phyloP scores from a whole-genome alignment of 2,329 filamentous ascomycete species.

The Cladosporium halotolerans region DNA sequence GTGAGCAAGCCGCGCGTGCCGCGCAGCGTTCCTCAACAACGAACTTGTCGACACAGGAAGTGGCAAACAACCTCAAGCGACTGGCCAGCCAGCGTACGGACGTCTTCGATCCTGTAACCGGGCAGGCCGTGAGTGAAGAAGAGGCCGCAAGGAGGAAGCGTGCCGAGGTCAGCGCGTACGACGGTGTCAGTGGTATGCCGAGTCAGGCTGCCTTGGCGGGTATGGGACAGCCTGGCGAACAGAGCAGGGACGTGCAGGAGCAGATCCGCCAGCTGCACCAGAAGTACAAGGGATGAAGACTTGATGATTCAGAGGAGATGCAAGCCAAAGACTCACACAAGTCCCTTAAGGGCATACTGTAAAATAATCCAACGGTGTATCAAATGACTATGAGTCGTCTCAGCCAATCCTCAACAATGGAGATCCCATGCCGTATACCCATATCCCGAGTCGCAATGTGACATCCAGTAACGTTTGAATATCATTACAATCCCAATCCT shows the following conservation, averaged over 20 bases:
- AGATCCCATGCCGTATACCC: no score
- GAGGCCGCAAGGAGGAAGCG: slow-evolving; percentile 54
- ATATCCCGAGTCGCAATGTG: no score
- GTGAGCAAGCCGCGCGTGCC: slow-evolving; percentile 86
- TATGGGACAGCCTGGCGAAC: slow-evolving; percentile 39
- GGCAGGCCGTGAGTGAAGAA: slow-evolving; percentile 60
- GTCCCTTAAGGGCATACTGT: no score
- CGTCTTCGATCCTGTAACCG: slow-evolving; percentile 71
- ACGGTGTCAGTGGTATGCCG: slow-evolving; percentile 40
- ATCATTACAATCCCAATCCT: neutral
- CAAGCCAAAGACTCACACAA: no score
- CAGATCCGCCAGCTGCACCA: slow-evolving; percentile 30
- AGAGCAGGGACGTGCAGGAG: slow-evolving; percentile 49
- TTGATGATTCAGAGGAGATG: no score
- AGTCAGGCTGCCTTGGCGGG: slow-evolving; percentile 47
- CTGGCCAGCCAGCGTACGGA: slow-evolving; percentile 82
- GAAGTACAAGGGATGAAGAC: slow-evolving; percentile 14
- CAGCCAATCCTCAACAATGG: no score
- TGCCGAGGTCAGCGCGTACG: slow-evolving; percentile 57
- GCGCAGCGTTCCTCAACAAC: slow-evolving; percentile 79
- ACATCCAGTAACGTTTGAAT: neutral
- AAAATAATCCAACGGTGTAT: no score
- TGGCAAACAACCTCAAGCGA: slow-evolving; percentile 92
- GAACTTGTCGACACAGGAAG: slow-evolving; percentile 78
- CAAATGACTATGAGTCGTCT: no score